A percentile compares a stretch with the other conserved stretches of the same genome.
Evolutionary conservation across 352 stramenopile species (phyloP).

Genomic region (Globisporangium alternatum): DNA sequence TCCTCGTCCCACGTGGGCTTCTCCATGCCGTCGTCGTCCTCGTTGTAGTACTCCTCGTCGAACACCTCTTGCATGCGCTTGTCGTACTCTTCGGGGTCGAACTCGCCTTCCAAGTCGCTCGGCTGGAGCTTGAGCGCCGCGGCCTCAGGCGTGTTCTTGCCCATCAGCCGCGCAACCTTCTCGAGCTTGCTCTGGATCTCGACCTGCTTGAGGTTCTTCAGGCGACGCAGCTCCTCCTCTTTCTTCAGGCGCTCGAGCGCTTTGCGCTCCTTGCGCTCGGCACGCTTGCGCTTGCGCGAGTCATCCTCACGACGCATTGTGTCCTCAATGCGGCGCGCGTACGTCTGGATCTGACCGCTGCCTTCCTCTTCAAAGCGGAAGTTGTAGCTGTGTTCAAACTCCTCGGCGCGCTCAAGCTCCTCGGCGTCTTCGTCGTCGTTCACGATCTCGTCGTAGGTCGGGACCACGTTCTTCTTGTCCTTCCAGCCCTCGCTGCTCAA

Average conservation of each 20-base stretch:
- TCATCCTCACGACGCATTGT: constrained; percentile 96
- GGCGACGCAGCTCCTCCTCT: constrained; percentile 94
- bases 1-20: constrained; percentile 82
- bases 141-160: constrained; percentile 47
- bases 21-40: constrained; percentile 61
- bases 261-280: constrained; percentile 93
- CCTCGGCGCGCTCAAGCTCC: constrained; percentile 92
- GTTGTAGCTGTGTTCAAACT: constrained; percentile 99
- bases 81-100: constrained; percentile 97
- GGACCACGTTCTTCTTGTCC: constrained; percentile 61
- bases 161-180: constrained; percentile 88
- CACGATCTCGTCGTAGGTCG: constrained; percentile 83
- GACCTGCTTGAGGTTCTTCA: constrained; percentile 98
- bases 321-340: constrained; percentile 82
- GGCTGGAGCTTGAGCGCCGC: constrained; percentile 49
- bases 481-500: constrained; percentile 81
- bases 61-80: constrained; percentile 96
- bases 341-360: constrained; percentile 79
- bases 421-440: constrained; percentile 90
- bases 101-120: constrained; percentile 92
- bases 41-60: constrained; percentile 97
- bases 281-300: constrained; percentile 92
- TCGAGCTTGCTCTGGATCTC: constrained; percentile 95
- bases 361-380: constrained; percentile 99
- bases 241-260: constrained; percentile 94